A percentile compares a stretch with the other conserved stretches of the same genome.
These are phyloP conservation scores for Triangularia setosa DNA, from an alignment of 2,329 filamentous ascomycete genomes.

Conservation along the genomic window DNA sequence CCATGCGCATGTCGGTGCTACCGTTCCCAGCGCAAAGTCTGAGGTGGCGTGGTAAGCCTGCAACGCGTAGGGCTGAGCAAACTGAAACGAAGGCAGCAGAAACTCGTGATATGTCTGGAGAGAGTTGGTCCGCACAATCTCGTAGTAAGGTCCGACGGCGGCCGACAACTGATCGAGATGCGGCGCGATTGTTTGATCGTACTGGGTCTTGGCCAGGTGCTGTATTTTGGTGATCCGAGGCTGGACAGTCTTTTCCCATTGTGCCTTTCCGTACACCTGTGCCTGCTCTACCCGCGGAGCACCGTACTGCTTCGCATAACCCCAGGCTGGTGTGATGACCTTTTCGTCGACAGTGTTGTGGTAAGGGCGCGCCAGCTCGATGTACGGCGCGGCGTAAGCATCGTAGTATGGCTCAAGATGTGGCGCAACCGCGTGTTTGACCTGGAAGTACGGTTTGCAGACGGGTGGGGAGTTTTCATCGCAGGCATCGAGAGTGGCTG, in stretches of 20 bases:
- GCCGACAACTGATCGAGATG: conserved; percentile 62
- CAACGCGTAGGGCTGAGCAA: conserved; percentile 68
- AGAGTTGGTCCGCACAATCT: conserved; percentile 58
- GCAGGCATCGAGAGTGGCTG: conserved; percentile 63
- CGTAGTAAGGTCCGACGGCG: conserved; percentile 67
- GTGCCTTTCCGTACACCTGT: conserved; percentile 59
- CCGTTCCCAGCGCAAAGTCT: conserved; percentile 63
- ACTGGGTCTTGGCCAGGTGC: conserved; percentile 57
- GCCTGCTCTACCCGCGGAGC: conserved; percentile 68
- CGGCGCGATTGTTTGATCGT: conserved; percentile 67
- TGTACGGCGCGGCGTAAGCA: conserved; percentile 76
- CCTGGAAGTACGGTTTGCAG: conserved; percentile 76
- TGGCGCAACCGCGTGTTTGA: conserved; percentile 62
- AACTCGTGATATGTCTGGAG: conserved; percentile 67
- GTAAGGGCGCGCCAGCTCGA: conserved; percentile 74
- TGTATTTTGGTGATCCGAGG: conserved; percentile 69
- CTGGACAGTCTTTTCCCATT: conserved; percentile 76
- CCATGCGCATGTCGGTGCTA: conserved; percentile 68
- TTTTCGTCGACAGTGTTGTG: conserved; percentile 57
- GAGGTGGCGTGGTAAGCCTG: conserved; percentile 65
- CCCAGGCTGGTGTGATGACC: conserved; percentile 65
- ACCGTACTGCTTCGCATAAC: conserved; percentile 67
- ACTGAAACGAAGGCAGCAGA: conserved; percentile 70
- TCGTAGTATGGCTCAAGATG: conserved; percentile 83
- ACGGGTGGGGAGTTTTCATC: conserved; percentile 68